Percentiles rank a stretch among this genome's conserved stretches.
Conservation (phyloP, 768 basidiomycete genomes). For the Trametes maxima region DNA sequence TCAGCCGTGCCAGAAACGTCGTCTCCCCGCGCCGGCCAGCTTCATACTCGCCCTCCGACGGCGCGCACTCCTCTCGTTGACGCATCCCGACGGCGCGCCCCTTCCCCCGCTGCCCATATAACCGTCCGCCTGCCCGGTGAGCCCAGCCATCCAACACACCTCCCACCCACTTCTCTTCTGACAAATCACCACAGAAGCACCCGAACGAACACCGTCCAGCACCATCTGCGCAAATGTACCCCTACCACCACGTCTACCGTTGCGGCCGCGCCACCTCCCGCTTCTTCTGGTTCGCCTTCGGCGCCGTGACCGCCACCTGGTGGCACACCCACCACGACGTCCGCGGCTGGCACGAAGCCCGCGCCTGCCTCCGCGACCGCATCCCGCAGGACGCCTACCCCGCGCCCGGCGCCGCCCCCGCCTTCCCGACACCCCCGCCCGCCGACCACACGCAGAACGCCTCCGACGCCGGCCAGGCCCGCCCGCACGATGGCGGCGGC, state of each 20-base stretch:
- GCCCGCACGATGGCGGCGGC: too few species aligned
- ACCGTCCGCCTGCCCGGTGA: neutral
- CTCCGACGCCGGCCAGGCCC: too few species aligned
- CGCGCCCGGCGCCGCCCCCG: conserved; percentile 8
- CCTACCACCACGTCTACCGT: conserved; percentile 10
- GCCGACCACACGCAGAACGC: neutral
- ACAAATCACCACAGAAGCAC: neutral
- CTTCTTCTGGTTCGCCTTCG: conserved; percentile 68
- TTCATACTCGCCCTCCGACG: conserved; percentile 5
- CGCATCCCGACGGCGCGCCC: conserved; percentile 13
- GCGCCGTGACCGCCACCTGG: conserved; percentile 46
- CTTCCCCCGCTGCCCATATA: conserved; percentile 1
- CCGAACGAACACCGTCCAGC: neutral
- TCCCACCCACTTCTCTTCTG: neutral
- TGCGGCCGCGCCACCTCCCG: conserved; percentile 52
- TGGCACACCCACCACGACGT: conserved; percentile 47
- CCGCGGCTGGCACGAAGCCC: conserved; percentile 25
- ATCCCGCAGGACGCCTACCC: conserved; percentile 32
- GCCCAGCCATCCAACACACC: neutral
- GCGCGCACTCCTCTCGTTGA: neutral
- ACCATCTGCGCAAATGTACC: neutral
- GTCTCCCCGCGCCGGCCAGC: conserved; percentile 1
- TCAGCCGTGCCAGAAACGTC: neutral
- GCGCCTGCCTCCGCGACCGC: conserved; percentile 32
- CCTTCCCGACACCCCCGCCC: neutral